phyloP scores from a whole-genome alignment of 371 early-diverging fungal species.

The Capillidium rhysosporum region DNA sequence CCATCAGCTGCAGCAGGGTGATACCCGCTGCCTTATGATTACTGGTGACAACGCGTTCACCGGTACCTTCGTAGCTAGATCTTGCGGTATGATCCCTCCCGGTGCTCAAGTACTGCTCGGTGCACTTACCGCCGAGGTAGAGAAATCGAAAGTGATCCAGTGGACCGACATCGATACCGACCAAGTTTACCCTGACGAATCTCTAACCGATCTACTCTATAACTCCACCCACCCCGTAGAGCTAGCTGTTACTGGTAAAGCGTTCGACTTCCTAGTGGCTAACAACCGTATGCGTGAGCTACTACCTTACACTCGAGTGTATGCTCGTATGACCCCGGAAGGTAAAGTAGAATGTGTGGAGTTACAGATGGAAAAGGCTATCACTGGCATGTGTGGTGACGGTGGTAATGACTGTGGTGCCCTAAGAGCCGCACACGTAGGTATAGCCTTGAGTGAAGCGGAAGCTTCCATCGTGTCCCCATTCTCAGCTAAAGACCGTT shows the following conservation, averaged over 20 bases:
- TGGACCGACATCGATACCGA: constrained; percentile 14
- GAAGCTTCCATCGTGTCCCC: constrained; percentile 74
- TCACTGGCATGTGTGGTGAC: constrained; percentile 85
- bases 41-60: constrained; percentile 88
- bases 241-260: constrained; percentile 48
- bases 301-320: constrained; percentile 34
- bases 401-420: constrained; percentile 95
- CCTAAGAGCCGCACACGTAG: constrained; percentile 78
- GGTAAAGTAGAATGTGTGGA: constrained; percentile 53
- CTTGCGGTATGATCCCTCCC: constrained; percentile 44
- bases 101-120: constrained; percentile 23
- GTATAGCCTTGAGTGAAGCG: constrained; percentile 75
- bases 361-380: constrained; percentile 44
- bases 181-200: background rate
- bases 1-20: constrained; percentile 46
- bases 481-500: constrained; percentile 48
- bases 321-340: constrained; percentile 58
- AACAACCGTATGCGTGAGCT: constrained; percentile 23
- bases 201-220: constrained; percentile 5
- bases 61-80: constrained; percentile 63
- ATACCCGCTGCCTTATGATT: constrained; percentile 67
- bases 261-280: constrained; percentile 29
- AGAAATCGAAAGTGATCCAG: background rate
- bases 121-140: constrained; percentile 13
- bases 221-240: constrained; percentile 18